Evolutionary conservation across 1,284 basidiomycete genomes (phyloP).

Genomic region (Trichosporon asahii): DNA sequence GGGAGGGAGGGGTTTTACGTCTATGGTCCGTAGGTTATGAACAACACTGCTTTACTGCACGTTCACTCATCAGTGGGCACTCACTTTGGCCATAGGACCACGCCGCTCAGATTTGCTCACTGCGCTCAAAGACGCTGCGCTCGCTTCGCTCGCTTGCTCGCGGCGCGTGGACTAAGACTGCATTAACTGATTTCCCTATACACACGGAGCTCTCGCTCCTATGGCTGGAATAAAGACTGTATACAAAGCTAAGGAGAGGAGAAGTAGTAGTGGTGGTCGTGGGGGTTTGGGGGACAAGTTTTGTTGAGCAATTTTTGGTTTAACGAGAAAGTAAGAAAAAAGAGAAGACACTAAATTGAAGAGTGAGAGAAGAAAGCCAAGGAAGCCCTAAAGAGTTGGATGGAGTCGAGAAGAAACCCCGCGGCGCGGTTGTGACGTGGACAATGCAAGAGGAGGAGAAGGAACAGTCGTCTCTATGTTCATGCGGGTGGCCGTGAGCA

Average conservation of each 20-base stretch:
- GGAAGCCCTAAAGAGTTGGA: not conserved
- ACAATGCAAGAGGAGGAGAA: not conserved
- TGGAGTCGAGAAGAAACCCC: not conserved
- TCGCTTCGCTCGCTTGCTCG: not conserved
- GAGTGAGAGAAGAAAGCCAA: not conserved
- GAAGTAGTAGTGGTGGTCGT: too few relatives aligned
- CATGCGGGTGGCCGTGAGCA: not conserved
- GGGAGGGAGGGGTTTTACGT: constrained; percentile 28
- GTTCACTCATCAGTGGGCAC: too few relatives aligned
- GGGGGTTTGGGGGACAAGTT: not conserved
- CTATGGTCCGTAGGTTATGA: constrained; percentile 21
- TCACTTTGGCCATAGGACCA: not conserved
- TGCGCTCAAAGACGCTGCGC: not conserved
- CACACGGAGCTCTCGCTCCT: not conserved
- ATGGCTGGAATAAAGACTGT: constrained; percentile 7
- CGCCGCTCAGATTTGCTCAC: too few relatives aligned
- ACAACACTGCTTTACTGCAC: too few relatives aligned
- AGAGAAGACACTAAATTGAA: too few relatives aligned
- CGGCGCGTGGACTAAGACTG: not conserved
- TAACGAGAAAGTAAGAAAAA: not conserved
- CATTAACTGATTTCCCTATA: constrained; percentile 11
- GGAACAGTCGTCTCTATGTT: not conserved
- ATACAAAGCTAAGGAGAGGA: constrained; percentile 2
- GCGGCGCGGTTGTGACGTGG: too few relatives aligned
- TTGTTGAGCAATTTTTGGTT: not conserved